Base-by-base conservation (phyloP, 257 asterid species). In the Plantago elongata region DNA sequence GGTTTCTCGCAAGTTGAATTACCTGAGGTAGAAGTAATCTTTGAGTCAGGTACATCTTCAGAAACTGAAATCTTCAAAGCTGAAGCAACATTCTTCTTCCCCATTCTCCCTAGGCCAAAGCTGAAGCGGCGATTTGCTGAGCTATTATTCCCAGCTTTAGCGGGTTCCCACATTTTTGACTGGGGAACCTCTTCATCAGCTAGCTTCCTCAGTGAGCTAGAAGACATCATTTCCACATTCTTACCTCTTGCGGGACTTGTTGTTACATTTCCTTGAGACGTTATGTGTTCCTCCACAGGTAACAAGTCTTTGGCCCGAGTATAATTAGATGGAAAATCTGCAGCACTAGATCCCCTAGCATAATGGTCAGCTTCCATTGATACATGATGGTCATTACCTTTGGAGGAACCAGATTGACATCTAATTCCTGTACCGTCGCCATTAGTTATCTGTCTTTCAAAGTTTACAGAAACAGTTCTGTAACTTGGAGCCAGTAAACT, bases 91-190 rank as follows among this genome's bases (percentile, higher is more conserved):
- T 71, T 66, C 59, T 57, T 69, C 77, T 70, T 75, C 75, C 81
- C 78, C 50, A 63, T 60, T 72, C 74, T 77, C 62, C 75, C 77
- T 46, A 75, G 71, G 52, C 75, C 77, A 45, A 66, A 75, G 77
- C 76, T 66, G 65, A 84, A 74, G 11, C 84, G 78, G 45, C 79
- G 80, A 60, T 78, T 78, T 61, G 89, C 89, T 45, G 96, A 88
- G 50, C 83, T 69, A 69, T 34, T 34, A 34, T 69, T 72, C 75
- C 84, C 76, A 40, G 60, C 71, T 60, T 78, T 82, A n/a, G 61
- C 38, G 67, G 75, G 64, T 68, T 67, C 83, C 34, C 59, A 76
- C 50, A 11, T 57, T 64, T 68, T 75, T 45, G 15, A 75, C 74
- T 69, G 75, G 59, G 71, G 51, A 62, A 68, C 45, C 45, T 50